Evolutionary conservation across 2,329 filamentous ascomycete genomes (phyloP).

Genomic region (Cytospora mali): DNA sequence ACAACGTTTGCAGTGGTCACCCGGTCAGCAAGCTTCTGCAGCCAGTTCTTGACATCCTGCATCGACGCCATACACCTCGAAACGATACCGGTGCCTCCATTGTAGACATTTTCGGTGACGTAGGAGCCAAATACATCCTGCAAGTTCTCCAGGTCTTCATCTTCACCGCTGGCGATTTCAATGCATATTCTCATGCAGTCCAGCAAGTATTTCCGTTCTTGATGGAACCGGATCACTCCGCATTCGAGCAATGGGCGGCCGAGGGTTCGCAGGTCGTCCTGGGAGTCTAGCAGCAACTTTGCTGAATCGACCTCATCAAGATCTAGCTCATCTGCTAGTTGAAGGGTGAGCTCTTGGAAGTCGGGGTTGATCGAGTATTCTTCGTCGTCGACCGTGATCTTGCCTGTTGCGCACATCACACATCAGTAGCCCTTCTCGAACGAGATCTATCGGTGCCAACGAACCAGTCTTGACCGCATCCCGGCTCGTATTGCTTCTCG

Average conservation of each 20-base stretch:
- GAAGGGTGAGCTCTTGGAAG: conserved; percentile 80
- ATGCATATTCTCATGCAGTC: conserved; percentile 82
- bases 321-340: conserved; percentile 84
- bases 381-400: conserved; percentile 70
- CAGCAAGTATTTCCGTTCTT: conserved; percentile 78
- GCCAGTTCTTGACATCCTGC: conserved; percentile 74
- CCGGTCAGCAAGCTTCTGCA: conserved; percentile 75
- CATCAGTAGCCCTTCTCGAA: conserved; percentile 30
- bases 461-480: conserved; percentile 69
- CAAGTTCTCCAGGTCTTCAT: conserved; percentile 54
- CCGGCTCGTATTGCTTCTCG: conserved; percentile 75
- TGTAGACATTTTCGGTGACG: conserved; percentile 60
- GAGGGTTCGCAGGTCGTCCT: conserved; percentile 67
- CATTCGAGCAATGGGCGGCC: conserved; percentile 76
- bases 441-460: conserved; percentile 10
- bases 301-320: conserved; percentile 88
- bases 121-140: conserved; percentile 55
- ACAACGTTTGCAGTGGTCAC: conserved; percentile 75
- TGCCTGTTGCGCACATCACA: conserved; percentile 55
- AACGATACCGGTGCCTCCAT: conserved; percentile 58
- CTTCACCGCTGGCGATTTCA: conserved; percentile 65
- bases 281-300: conserved; percentile 72
- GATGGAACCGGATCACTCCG: conserved; percentile 85
- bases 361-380: conserved; percentile 83
- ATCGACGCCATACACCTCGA: conserved; percentile 77